Evolutionary conservation across 352 stramenopile species (phyloP).

Genomic region (Globisporangium lucens): DNA sequence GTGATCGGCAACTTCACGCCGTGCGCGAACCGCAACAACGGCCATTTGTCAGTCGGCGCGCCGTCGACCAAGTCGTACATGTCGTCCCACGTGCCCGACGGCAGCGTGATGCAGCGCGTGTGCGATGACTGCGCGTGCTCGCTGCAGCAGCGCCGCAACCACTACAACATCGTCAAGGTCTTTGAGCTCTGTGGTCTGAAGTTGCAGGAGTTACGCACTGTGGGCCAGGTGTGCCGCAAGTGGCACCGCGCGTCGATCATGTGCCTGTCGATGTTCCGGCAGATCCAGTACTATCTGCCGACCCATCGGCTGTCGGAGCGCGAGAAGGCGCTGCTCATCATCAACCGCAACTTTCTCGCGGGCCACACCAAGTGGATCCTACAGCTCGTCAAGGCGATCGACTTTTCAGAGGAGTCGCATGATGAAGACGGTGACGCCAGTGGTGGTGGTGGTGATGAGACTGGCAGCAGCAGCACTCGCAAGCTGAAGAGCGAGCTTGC

Average conservation of each 20-base stretch:
- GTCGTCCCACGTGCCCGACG: slow-evolving; percentile 54
- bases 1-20: slow-evolving; percentile 79
- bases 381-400: slow-evolving; percentile 82
- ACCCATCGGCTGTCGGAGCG: slow-evolving; percentile 68
- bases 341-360: slow-evolving; percentile 73
- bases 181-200: slow-evolving; percentile 84
- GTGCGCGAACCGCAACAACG: slow-evolving; percentile 31
- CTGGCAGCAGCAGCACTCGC: neutral
- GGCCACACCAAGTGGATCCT: slow-evolving; percentile 85
- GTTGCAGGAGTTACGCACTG: slow-evolving; percentile 61
- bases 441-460: slow-evolving; percentile 11
- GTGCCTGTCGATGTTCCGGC: slow-evolving; percentile 85
- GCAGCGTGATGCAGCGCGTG: slow-evolving; percentile 74
- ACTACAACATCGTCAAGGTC: slow-evolving; percentile 85
- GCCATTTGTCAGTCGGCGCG: slow-evolving; percentile 11
- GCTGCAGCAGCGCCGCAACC: slow-evolving; percentile 74
- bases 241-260: slow-evolving; percentile 87
- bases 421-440: slow-evolving; percentile 5
- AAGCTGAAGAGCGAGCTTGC: slow-evolving; percentile 23
- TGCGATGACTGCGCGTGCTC: slow-evolving; percentile 81
- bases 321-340: slow-evolving; percentile 72
- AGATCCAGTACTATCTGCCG: slow-evolving; percentile 87
- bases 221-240: slow-evolving; percentile 82
- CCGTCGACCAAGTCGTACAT: slow-evolving; percentile 31
- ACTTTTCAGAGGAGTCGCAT: slow-evolving; percentile 58